Conservation (phyloP, 2,329 filamentous ascomycete genomes). For the Aureobasidium sp. region DNA sequence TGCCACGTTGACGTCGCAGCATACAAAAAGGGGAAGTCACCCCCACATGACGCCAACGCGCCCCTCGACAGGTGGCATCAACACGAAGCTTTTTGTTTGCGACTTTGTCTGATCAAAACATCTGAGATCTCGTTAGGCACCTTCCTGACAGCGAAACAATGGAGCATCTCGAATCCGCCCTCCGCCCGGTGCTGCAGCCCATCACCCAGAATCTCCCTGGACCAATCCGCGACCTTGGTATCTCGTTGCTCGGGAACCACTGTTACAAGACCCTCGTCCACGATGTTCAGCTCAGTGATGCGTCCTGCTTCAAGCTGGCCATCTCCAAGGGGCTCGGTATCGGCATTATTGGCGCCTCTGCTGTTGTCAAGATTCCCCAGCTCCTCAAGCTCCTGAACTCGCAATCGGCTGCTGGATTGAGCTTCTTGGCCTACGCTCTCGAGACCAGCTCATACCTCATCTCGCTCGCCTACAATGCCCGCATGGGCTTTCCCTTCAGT, state of each 20-base stretch:
- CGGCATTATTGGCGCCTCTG: conserved; percentile 83
- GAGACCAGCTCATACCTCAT: conserved; percentile 86
- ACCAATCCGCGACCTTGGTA: conserved; percentile 66
- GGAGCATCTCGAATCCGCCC: conserved; percentile 38
- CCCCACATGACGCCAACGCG: conserved; percentile 3
- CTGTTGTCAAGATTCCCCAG: conserved; percentile 94
- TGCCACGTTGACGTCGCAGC: not conserved
- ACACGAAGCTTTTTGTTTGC: not conserved
- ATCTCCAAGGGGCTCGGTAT: conserved; percentile 90
- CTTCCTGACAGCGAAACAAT: conserved; percentile 25
- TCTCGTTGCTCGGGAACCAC: conserved; percentile 67
- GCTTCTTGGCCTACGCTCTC: conserved; percentile 84
- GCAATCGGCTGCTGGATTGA: conserved; percentile 74
- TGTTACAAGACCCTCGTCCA: conserved; percentile 86
- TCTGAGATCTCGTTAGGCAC: not conserved
- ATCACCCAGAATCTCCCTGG: conserved; percentile 50
- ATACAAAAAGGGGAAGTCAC: not conserved
- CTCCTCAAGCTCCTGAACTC: conserved; percentile 85
- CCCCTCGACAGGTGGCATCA: conserved; percentile 9
- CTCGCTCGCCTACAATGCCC: conserved; percentile 83
- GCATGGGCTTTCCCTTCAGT: conserved; percentile 88
- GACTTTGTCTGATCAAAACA: not conserved
- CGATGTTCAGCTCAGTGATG: conserved; percentile 71
- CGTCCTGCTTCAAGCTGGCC: conserved; percentile 77
- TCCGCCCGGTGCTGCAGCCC: conserved; percentile 38